Evolutionary conservation across 345 rosid genomes (phyloP).

Genomic region (Lumnitzera littorea): DNA sequence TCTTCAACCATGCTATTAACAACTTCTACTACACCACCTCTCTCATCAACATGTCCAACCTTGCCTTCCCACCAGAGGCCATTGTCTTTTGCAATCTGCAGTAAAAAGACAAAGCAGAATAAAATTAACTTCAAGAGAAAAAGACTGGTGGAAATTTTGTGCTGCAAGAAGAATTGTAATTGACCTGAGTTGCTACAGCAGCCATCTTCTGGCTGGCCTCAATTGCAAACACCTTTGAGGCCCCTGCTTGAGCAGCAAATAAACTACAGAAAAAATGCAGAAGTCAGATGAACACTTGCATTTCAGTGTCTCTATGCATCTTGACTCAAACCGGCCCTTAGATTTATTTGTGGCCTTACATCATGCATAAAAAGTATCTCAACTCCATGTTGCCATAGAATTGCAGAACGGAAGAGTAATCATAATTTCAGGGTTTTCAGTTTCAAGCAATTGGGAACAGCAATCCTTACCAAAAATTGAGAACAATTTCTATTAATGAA

Average conservation of each 20-base stretch:
- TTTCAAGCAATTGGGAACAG: no score
- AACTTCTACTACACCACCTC: conserved; percentile 59
- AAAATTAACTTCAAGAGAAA: conserved; percentile 2
- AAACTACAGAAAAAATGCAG: conserved; percentile 38
- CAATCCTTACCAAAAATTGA: no score
- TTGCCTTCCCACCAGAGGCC: conserved; percentile 32
- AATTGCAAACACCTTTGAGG: conserved; percentile 80
- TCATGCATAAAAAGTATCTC: neutral
- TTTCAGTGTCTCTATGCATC: neutral
- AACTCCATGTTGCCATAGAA: no score
- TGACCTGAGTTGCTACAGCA: conserved; percentile 80
- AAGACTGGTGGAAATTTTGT: conserved; percentile 2
- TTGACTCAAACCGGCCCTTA: no score
- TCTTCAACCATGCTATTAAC: conserved; percentile 86
- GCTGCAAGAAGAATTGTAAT: neutral
- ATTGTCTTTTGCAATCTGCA: conserved; percentile 81
- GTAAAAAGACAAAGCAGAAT: neutral
- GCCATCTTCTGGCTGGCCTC: conserved; percentile 99
- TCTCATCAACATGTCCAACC: conserved; percentile 11
- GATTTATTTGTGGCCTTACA: neutral
- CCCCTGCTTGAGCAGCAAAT: conserved; percentile 91
- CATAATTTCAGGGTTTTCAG: no score
- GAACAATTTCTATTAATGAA: no score
- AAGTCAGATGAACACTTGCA: conserved; percentile 5
- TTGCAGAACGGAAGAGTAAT: no score